Percentiles rank a stretch among this genome's conserved stretches.
These are phyloP conservation scores for Fomitopsis serialis DNA, from an alignment of 768 basidiomycete genomes.

Conservation along the genomic window DNA sequence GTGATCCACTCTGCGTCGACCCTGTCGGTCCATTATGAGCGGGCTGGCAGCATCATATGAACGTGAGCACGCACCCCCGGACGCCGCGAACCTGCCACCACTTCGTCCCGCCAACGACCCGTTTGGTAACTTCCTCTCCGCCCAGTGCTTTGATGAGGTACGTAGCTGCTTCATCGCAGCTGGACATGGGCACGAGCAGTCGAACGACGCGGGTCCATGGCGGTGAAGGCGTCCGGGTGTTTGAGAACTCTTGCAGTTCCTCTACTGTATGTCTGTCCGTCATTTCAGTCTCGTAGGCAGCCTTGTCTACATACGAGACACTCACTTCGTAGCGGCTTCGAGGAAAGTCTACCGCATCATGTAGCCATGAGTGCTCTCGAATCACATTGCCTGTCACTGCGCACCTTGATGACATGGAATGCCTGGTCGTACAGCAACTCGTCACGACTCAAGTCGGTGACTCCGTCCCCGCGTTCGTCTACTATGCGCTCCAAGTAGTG, in stretches of 20 bases:
- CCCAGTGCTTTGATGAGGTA: slow-evolving; percentile 76
- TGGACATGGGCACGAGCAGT: slow-evolving; percentile 65
- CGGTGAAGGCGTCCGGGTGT: slow-evolving; percentile 78
- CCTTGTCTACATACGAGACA: neutral
- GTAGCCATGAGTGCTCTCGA: neutral
- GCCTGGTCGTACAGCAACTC: slow-evolving; percentile 80
- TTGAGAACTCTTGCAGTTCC: slow-evolving; percentile 77
- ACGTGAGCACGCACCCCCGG: slow-evolving; percentile 52
- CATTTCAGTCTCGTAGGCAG: neutral
- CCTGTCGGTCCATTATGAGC: slow-evolving; percentile 30
- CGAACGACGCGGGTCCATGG: slow-evolving; percentile 77
- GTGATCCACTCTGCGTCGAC: slow-evolving; percentile 87
- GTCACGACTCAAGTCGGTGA: slow-evolving; percentile 53
- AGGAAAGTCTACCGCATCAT: slow-evolving; percentile 65
- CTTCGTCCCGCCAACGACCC: slow-evolving; percentile 81
- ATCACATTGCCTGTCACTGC: slow-evolving; percentile 9
- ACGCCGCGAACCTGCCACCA: slow-evolving; percentile 97
- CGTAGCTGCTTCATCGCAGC: slow-evolving; percentile 69
- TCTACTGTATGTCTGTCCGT: slow-evolving; percentile 71
- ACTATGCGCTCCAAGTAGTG: slow-evolving; percentile 71
- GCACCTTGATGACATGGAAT: slow-evolving; percentile 70
- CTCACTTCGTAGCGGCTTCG: slow-evolving; percentile 63
- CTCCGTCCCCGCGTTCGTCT: slow-evolving; percentile 31
- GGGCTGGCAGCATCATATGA: neutral
- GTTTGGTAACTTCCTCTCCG: slow-evolving; percentile 68